A percentile compares a stretch with the other conserved stretches of the same genome.
Evolutionary conservation across 495 filamentous ascomycete genomes (phyloP).

Genomic region (Talaromyces liani): DNA sequence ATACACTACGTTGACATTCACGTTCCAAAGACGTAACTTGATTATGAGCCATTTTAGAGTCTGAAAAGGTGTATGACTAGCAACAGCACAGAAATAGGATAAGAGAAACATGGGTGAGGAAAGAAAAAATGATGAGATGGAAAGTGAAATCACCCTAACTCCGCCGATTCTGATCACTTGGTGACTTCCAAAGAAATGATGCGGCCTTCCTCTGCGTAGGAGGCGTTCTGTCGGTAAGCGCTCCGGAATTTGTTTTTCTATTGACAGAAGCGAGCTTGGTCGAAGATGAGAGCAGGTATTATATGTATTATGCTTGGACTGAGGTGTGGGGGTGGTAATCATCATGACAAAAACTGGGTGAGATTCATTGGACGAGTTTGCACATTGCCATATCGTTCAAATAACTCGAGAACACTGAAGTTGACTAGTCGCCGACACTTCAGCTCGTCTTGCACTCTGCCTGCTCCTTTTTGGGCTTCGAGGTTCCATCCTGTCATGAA

Average conservation of each 20-base stretch:
- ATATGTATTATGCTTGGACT: constrained; percentile 8
- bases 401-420: neutral
- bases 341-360: constrained; percentile 1
- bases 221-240: constrained; percentile 1
- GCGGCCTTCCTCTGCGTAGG: neutral
- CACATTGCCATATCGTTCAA: neutral
- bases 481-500: constrained; percentile 68
- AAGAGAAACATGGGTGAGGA: neutral
- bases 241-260: constrained; percentile 2
- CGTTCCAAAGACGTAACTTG: constrained; percentile 1
- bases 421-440: constrained; percentile 14
- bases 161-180: constrained; percentile 5
- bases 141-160: constrained; percentile 4
- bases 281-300: constrained; percentile 5
- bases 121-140: neutral
- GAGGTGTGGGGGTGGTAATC: neutral
- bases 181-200: constrained; percentile 1
- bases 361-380: neutral
- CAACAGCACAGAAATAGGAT: neutral
- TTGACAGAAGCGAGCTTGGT: neutral
- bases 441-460: constrained; percentile 99
- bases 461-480: constrained; percentile 97
- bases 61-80: neutral
- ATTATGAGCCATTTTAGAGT: constrained; percentile 4
- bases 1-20: neutral